Evolutionary conservation across 2,329 filamentous ascomycete species (phyloP), one percentile per base, ranked within the genome.

Genomic region (Curvularia sp.): DNA sequence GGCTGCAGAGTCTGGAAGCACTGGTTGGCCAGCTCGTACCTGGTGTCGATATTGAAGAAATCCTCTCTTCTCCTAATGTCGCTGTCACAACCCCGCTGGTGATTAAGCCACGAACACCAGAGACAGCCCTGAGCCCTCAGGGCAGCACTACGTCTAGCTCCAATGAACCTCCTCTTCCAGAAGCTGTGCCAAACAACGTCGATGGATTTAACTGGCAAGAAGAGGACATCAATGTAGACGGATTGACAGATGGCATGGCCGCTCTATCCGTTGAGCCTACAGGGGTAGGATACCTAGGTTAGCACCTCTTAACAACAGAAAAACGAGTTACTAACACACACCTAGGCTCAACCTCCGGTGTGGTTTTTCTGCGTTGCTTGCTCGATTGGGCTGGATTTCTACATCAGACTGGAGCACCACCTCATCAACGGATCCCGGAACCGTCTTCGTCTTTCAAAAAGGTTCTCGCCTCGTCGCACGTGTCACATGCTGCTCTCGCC

Each of bases 171-270:
- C 55, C 66, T 2, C 59, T 70, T 28, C 68, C 65, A 18, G 68
- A 70, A 44, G 68, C 68, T n/a, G 68, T 70, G 0, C 68, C 68
- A 3, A 69, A 49, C 35, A 62, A 51, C 38, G 68, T 65, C 28
- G 68, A 70, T 60, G 66, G 68, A 5, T 70, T 70, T 46, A 69
- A 67, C 22, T 70, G 66, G 66, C 58, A 68, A 48, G 68, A 69
- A 49, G 65, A 68, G 20, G 60, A 65, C 30, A 42, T 61, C 26
- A 66, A 58, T 6, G 59, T 70, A 9, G 61, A 69, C 20, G 58
- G 58, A n/a, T 57, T 70, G 8, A 68, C 66, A 0, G 68, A 70
- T 58, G 68, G 68, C 52, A 70, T 70, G 68, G 68, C 68, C 8
- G 68, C 68, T 13, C 61, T 70, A 6, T 69, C 66, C 24, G 68